These are phyloP conservation scores for Aspergillus steynii DNA, from an alignment of 495 filamentous ascomycete genomes.

Conservation along the genomic window DNA sequence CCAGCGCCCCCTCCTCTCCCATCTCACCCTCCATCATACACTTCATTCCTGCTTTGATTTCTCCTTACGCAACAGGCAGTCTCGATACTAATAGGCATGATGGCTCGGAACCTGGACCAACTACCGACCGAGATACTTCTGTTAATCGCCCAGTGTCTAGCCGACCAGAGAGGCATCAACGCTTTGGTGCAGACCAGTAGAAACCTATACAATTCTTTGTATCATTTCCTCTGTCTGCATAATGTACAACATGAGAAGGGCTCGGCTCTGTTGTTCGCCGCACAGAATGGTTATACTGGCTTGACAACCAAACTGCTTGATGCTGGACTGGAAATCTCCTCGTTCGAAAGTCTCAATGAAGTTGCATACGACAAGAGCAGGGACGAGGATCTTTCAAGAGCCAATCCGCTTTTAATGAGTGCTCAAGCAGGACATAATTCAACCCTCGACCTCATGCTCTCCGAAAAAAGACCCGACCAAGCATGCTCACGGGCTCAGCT, in stretches of 20 bases:
- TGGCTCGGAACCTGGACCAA: neutral
- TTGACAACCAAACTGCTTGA: conserved; percentile 3
- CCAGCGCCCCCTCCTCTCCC: no score
- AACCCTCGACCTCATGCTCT: conserved; percentile 5
- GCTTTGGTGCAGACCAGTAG: conserved; percentile 2
- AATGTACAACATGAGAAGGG: conserved; percentile 6
- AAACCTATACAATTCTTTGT: neutral
- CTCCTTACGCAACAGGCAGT: no score
- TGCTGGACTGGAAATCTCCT: conserved; percentile 2
- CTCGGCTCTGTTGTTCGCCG: conserved; percentile 6
- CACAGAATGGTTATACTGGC: neutral
- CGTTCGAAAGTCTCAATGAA: conserved; percentile 2
- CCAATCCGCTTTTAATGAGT: conserved; percentile 7
- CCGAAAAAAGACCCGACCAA: conserved; percentile 6
- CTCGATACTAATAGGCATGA: no score
- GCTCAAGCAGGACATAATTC: neutral
- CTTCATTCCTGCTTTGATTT: no score
- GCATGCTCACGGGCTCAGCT: conserved; percentile 1
- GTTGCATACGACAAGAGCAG: neutral
- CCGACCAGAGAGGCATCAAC: conserved; percentile 4
- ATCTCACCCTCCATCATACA: no score
- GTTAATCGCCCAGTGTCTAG: neutral
- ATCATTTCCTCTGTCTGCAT: neutral
- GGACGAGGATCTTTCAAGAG: neutral
- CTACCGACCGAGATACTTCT: conserved; percentile 8